Conservation (phyloP, 352 stramenopile genomes). For the Globisporangium cystogenes region DNA sequence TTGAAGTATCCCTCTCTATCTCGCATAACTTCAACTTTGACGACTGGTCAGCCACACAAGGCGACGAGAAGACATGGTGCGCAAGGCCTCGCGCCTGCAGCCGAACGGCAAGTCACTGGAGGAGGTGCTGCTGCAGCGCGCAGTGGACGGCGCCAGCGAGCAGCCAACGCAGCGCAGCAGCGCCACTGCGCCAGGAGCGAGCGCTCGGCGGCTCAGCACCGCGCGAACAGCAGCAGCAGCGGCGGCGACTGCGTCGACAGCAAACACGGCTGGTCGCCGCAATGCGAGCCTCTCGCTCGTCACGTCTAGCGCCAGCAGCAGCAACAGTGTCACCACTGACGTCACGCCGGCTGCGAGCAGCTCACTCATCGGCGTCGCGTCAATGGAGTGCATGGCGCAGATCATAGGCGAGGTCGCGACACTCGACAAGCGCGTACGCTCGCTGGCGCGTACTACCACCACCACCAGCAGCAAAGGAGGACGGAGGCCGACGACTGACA, state of each 20-base stretch:
- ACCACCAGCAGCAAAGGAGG: not conserved
- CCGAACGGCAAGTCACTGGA: constrained; percentile 56
- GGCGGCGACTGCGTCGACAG: not conserved
- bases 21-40: not conserved
- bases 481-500: not conserved
- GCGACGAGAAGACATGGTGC: constrained; percentile 33
- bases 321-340: not conserved
- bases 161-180: constrained; percentile 4
- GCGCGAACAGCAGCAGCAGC: not conserved
- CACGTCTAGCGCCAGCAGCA: not conserved
- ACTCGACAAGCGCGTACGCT: constrained; percentile 20
- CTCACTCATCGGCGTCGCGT: not conserved
- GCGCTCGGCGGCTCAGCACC: not conserved
- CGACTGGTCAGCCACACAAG: no score
- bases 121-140: constrained; percentile 55
- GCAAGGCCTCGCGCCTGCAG: constrained; percentile 45
- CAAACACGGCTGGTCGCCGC: not conserved
- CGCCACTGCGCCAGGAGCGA: not conserved
- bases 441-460: not conserved
- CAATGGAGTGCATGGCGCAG: constrained; percentile 14
- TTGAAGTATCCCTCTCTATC: not conserved
- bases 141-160: constrained; percentile 18
- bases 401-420: constrained; percentile 19
- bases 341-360: not conserved
- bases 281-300: not conserved